Evolutionary conservation across 208 protist species (phyloP).

Genomic region (Crithidia expoeki): DNA sequence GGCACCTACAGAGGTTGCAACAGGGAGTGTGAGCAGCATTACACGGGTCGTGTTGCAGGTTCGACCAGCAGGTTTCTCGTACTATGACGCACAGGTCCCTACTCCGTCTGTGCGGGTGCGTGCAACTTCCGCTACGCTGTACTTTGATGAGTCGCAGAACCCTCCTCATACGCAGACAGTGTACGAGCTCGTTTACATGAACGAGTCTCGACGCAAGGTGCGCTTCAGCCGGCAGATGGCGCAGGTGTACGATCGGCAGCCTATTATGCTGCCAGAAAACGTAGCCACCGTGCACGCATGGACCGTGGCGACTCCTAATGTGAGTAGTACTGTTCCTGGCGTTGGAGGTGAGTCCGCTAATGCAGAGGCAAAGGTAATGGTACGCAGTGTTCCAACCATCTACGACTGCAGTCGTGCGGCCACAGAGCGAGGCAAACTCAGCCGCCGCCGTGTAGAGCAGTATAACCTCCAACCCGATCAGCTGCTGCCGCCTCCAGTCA

Average conservation of each 20-base stretch:
- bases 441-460: conserved; percentile 31
- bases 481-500: conserved; percentile 69
- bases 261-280: conserved; percentile 58
- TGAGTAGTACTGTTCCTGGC: too few species aligned
- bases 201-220: conserved; percentile 59
- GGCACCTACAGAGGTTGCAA: background rate
- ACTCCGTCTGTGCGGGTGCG: conserved; percentile 61
- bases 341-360: background rate
- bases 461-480: conserved; percentile 25
- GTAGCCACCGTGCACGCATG: conserved; percentile 79
- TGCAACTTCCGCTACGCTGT: conserved; percentile 58
- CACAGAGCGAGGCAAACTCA: conserved; percentile 41
- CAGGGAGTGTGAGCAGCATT: conserved; percentile 42
- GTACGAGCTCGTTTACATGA: conserved; percentile 74
- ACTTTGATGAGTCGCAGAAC: conserved; percentile 78
- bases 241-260: conserved; percentile 51
- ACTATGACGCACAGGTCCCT: conserved; percentile 61
- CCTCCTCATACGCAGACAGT: conserved; percentile 56
- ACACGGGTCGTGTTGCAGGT: conserved; percentile 56
- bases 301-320: conserved; percentile 46
- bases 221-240: conserved; percentile 52
- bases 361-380: conserved; percentile 11
- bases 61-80: conserved; percentile 57
- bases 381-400: conserved; percentile 67
- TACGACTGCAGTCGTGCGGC: conserved; percentile 69